Conservation (phyloP, 495 filamentous ascomycete species). For the Sordaria brevicollis region DNA sequence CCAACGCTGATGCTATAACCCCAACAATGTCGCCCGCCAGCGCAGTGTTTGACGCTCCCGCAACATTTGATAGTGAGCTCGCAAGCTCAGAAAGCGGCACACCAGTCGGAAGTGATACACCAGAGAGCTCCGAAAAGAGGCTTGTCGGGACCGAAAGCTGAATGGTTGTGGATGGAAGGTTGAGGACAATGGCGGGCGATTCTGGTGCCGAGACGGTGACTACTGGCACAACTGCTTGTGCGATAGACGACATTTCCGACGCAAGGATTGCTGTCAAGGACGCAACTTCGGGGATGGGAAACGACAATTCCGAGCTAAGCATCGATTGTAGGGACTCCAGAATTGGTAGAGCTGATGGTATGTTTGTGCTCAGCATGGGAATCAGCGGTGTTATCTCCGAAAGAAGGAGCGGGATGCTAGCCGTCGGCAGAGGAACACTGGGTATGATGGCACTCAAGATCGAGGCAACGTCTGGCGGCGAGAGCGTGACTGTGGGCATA, state of each 20-base stretch:
- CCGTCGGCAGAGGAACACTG: not conserved
- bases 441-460: not conserved
- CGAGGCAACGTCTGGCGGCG: not conserved
- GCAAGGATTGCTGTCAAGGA: conserved; percentile 2
- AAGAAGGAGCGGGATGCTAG: not conserved
- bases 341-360: not conserved
- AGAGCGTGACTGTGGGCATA: not conserved
- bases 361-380: not conserved
- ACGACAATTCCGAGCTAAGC: not conserved
- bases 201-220: not conserved
- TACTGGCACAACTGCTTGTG: not conserved
- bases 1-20: conserved; percentile 4
- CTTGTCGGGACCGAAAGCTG: conserved; percentile 2
- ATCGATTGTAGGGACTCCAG: conserved; percentile 5
- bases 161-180: conserved; percentile 2
- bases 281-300: not conserved
- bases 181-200: conserved; percentile 4
- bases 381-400: not conserved
- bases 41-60: conserved; percentile 2
- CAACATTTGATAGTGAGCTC: conserved; percentile 1
- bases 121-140: conserved; percentile 2
- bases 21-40: conserved; percentile 6
- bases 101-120: conserved; percentile 1
- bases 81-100: conserved; percentile 3
- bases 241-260: conserved; percentile 1